These are phyloP conservation scores for Colletotrichum musae DNA, from an alignment of 2,329 filamentous ascomycete genomes.

Conservation along the genomic window DNA sequence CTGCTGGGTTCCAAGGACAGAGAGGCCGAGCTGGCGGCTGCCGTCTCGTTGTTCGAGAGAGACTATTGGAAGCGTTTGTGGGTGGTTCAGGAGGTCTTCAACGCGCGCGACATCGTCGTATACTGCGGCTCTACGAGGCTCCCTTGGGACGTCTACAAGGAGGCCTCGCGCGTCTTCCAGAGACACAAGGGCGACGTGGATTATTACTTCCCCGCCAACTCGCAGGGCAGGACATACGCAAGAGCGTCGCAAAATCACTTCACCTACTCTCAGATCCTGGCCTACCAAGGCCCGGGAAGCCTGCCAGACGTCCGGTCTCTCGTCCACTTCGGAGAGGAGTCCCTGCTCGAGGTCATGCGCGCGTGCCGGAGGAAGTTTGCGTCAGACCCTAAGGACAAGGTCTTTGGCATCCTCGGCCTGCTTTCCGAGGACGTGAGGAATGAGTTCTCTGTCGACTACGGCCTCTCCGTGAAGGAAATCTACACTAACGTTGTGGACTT, in stretches of 20 bases:
- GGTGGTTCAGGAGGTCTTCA: constrained; percentile 51
- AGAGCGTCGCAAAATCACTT: constrained; percentile 29
- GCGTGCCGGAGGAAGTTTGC: constrained; percentile 30
- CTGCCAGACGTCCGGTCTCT: constrained; percentile 19
- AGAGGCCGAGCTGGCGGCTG: constrained; percentile 40
- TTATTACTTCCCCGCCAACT: constrained; percentile 18
- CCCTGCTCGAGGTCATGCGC: constrained; percentile 40
- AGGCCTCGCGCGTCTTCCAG: constrained; percentile 39
- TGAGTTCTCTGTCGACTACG: constrained; percentile 50
- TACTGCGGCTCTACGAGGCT: constrained; percentile 46
- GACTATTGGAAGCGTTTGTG: constrained; percentile 54
- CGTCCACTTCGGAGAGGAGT: neutral
- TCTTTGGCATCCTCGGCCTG: constrained; percentile 53
- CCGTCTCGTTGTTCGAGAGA: constrained; percentile 50
- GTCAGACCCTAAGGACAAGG: constrained; percentile 51
- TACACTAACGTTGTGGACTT: constrained; percentile 53
- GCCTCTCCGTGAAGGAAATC: constrained; percentile 49
- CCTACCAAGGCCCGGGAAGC: constrained; percentile 42
- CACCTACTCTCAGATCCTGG: constrained; percentile 34
- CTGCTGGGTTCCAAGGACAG: constrained; percentile 38
- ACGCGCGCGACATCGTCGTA: constrained; percentile 43
- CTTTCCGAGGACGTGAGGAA: constrained; percentile 45
- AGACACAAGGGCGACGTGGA: constrained; percentile 35
- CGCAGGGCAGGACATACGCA: neutral
- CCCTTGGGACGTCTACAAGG: constrained; percentile 43